A percentile compares a stretch with the other conserved stretches of the same genome.
Evolutionary conservation across 2,329 filamentous ascomycete genomes (phyloP).

Genomic region (Pseudocercospora musae): DNA sequence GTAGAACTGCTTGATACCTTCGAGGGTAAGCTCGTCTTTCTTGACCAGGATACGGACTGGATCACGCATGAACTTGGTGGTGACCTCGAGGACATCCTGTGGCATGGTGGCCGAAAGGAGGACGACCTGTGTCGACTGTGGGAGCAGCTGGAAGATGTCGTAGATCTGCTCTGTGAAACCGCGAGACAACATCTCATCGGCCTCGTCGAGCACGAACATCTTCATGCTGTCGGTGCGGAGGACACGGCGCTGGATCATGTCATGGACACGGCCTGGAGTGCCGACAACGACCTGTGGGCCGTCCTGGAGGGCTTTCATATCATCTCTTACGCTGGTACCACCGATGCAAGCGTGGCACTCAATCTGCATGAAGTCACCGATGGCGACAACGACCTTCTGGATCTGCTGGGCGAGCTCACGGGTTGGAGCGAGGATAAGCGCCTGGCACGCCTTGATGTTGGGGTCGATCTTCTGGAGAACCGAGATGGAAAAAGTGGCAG

Average conservation of each 20-base stretch:
- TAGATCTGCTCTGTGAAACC: constrained; percentile 99
- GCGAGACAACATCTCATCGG: constrained; percentile 98
- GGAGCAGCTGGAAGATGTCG: constrained; percentile 98
- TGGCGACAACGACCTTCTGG: constrained; percentile 97
- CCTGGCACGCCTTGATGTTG: constrained; percentile 93
- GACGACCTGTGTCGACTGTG: constrained; percentile 96
- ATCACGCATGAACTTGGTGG: constrained; percentile 99
- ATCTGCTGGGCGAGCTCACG: constrained; percentile 99
- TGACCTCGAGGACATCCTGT: constrained; percentile 98
- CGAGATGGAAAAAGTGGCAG: constrained; percentile 98
- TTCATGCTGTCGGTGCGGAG: constrained; percentile 98
- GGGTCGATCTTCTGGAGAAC: constrained; percentile 98
- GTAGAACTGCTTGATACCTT: constrained; percentile 99
- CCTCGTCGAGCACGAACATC: constrained; percentile 99
- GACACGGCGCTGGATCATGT: constrained; percentile 99
- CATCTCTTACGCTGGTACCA: constrained; percentile 95
- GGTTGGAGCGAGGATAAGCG: constrained; percentile 93
- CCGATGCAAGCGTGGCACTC: constrained; percentile 99
- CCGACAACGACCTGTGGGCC: constrained; percentile 97
- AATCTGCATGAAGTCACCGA: constrained; percentile 99
- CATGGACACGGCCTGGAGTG: constrained; percentile 95
- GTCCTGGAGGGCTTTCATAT: constrained; percentile 96
- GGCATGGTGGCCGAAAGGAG: constrained; percentile 98
- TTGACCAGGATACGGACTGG: constrained; percentile 98
- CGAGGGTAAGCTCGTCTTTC: constrained; percentile 98